Evolutionary conservation across 225 moss, liverwort and hornwort species (phyloP), one percentile per base, ranked within the genome.

Genomic region (Bryoerythrophyllum caledonicum): DNA sequence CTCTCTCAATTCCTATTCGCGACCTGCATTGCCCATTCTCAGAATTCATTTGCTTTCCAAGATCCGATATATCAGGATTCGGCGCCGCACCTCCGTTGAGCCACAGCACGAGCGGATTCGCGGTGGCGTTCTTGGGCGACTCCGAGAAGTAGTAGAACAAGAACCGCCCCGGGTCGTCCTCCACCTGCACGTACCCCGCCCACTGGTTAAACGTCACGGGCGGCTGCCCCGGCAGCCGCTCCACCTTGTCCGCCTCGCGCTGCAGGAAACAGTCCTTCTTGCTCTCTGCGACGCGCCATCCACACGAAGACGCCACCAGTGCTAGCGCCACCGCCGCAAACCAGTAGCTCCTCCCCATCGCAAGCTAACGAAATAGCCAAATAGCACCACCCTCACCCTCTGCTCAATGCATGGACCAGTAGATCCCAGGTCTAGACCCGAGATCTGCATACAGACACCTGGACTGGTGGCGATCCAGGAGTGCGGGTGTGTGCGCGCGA

Each of bases 121-220:
- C 40, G 5, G 25, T 63, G 10, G 89, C 68, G 40, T 84, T 81
- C 73, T 74, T 63, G 27, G 62, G 49, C 21, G 95, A 81, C 71
- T 93, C 91, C 21, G 82, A 83, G 59, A 96, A 87, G 78, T 86
- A 90, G 70, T 96, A 96, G 51, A 91, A 96, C 37, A 96, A 49
- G 17, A 82, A 82, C 5, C 91, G 80, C 10, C 84, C 89, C 10
- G 61, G 43, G 8, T 71, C 61, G 4, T 68, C 77, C 13, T 77
- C 72, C 11, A 84, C 71, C 26, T 81, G 34, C 81, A 84, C 84
- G 0, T 81, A 84, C 63, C 84, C 84, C 3, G 84, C 30, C 66
- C 74, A 84, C 75, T 84, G 84, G 28, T 48, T 56, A 19, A 84
- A 78, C 26, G 67, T 21, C 63, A 75, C 78, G 0, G 75, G 25